Base-by-base conservation (phyloP, 768 basidiomycete species). In the Lactarius deliciosus region DNA sequence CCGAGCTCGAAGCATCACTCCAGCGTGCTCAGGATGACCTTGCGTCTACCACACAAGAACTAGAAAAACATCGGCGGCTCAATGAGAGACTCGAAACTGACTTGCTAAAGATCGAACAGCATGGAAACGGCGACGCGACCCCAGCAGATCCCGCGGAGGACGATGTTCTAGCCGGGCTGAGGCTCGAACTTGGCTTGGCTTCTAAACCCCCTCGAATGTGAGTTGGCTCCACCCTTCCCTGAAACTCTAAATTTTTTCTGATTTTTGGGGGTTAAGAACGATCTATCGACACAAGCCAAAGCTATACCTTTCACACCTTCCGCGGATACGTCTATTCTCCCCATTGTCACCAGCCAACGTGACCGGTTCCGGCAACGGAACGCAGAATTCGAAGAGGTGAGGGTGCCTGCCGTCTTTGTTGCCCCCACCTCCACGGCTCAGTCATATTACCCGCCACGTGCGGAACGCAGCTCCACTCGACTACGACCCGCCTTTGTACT, bases 351-450 rank as follows among this genome's bases (percentile, higher is more conserved):
- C 1, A 91, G 92, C 73, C 97, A 99, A 74, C 84, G 97, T 64
- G 97, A 99, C 74, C 84, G 96, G n/a, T 99, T 98, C 85, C 83
- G 96, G 60, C 94, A 96, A 75, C 87, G 97, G 22, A 98, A 98
- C 74, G 91, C 94, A 22, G 97, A 99, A 73, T 83, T 99, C 18
- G 96, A 99, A 78, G 96, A 98, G 81, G 94, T 91, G 66, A 28
- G 70, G 50, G 55, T 20, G 60, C 53, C 34, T 40, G 36, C 61
- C 63, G 50, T 40, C 13, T 40, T 11, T 38, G 34, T 50, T 22
- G 53, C 20, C 18, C 56, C 64, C 56, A 53, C 25, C 41, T n/a
- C n/a, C n/a, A n/a, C n/a, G n/a, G n/a, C 9, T 13, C 28, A 60
- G 41, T 40, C 54, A 54, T 32, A 36, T 18, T 11, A 10, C 45